Conservation (phyloP, 2,329 filamentous ascomycete genomes). For the Lachnellula occidentalis region DNA sequence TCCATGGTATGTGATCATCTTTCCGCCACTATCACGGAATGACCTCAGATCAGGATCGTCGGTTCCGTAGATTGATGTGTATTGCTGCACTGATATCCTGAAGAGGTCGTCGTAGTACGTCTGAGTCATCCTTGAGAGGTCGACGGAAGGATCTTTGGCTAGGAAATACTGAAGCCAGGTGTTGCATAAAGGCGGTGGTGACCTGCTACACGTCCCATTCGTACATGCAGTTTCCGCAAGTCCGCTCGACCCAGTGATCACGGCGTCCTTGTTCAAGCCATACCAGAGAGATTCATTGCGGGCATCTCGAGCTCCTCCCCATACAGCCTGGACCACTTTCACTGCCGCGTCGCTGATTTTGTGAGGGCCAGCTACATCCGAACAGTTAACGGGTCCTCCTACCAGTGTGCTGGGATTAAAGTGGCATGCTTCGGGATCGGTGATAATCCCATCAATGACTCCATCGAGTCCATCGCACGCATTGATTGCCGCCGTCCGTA, state of each 20-base stretch:
- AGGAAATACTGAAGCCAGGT: constrained; percentile 13
- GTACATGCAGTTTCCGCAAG: neutral
- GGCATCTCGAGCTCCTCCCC: neutral
- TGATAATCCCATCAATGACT: constrained; percentile 40
- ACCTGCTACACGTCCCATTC: too few relatives aligned
- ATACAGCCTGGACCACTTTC: neutral
- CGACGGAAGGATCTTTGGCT: constrained; percentile 8
- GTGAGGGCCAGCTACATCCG: neutral
- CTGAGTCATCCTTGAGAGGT: constrained; percentile 3
- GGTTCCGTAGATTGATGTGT: constrained; percentile 7
- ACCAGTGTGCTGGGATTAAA: constrained; percentile 25
- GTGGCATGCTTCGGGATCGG: constrained; percentile 33
- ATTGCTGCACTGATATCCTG: constrained; percentile 4
- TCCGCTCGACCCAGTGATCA: neutral
- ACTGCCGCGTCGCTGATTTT: neutral
- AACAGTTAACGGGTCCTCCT: neutral
- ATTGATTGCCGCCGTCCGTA: constrained; percentile 39
- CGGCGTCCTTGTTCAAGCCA: neutral
- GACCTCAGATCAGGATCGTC: constrained; percentile 10
- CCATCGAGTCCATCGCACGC: constrained; percentile 48
- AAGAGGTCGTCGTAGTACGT: constrained; percentile 4
- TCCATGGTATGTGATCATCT: constrained; percentile 6
- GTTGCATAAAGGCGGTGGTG: neutral
- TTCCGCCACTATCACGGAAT: constrained; percentile 8
- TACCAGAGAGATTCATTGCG: neutral